Evolutionary conservation across 192 early-diverging fungal genomes (phyloP).

Genomic region (Coemansia interrupta): DNA sequence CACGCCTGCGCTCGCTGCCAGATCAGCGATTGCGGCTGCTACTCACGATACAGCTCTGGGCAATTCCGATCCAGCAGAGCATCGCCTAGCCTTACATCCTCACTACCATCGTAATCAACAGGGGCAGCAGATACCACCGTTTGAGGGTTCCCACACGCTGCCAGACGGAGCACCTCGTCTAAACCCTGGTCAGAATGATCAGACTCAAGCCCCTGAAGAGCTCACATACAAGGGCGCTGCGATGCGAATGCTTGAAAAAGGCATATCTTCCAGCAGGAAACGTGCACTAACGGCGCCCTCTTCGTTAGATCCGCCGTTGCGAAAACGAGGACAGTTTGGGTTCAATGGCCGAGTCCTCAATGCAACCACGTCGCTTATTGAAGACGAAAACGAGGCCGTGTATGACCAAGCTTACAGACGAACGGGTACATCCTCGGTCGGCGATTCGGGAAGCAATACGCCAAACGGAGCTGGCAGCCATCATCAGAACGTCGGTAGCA

Average conservation of each 20-base stretch:
- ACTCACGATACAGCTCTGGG: not conserved
- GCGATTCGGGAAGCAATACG: not conserved
- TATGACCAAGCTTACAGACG: constrained; percentile 5
- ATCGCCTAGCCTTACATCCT: not conserved
- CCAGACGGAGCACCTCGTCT: no score
- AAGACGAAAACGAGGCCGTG: constrained; percentile 21
- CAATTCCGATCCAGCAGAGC: no score
- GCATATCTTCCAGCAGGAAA: constrained; percentile 26
- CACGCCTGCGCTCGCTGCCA: constrained; percentile 25
- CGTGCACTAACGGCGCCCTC: constrained; percentile 52
- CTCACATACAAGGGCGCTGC: constrained; percentile 46
- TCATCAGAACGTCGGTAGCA: not conserved
- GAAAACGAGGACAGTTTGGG: constrained; percentile 13
- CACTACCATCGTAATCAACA: not conserved
- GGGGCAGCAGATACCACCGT: not conserved
- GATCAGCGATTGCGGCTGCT: constrained; percentile 4
- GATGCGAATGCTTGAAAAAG: constrained; percentile 39
- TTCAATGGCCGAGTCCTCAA: constrained; percentile 10
- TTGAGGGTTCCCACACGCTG: no score
- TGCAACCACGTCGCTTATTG: constrained; percentile 16
- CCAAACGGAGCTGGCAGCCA: not conserved
- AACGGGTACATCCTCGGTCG: not conserved
- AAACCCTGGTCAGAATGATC: no score
- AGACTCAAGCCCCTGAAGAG: constrained; percentile 10
- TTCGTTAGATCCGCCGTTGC: constrained; percentile 32